phyloP scores from a whole-genome alignment of 2,329 filamentous ascomycete species.

The Aspergillus aculeatus region DNA sequence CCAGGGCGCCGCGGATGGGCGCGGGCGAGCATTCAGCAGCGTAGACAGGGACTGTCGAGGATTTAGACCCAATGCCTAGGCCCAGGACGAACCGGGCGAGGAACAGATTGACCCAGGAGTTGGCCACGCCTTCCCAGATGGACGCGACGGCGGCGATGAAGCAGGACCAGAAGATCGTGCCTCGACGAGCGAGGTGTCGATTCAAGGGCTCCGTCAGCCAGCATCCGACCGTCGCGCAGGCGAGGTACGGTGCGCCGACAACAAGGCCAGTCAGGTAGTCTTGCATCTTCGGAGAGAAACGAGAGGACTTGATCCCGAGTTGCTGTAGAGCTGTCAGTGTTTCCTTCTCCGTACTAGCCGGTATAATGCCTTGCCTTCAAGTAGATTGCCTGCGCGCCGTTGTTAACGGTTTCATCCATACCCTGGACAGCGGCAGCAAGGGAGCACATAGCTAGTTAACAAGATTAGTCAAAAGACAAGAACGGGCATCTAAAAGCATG shows the following conservation, averaged over 20 bases:
- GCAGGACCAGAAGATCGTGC: conserved; percentile 45
- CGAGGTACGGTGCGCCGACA: conserved; percentile 48
- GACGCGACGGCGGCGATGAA: conserved; percentile 44
- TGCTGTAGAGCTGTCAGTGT: not conserved
- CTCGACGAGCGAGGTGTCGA: conserved; percentile 45
- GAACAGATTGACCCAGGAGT: conserved; percentile 46
- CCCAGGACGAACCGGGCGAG: conserved; percentile 45
- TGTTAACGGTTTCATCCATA: conserved; percentile 53
- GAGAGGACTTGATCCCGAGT: conserved; percentile 16
- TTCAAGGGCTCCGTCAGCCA: conserved; percentile 52
- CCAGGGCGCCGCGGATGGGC: conserved; percentile 50
- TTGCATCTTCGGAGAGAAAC: conserved; percentile 13
- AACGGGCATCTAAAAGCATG: too few relatives aligned
- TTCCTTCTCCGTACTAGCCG: not conserved
- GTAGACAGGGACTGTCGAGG: conserved; percentile 49
- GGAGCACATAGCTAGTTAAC: conserved; percentile 46
- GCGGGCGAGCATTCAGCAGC: conserved; percentile 51
- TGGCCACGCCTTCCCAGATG: conserved; percentile 44
- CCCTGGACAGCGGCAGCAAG: conserved; percentile 56
- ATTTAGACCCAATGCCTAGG: conserved; percentile 45
- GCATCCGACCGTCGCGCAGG: conserved; percentile 46
- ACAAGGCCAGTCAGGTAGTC: conserved; percentile 44
- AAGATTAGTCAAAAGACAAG: not conserved
- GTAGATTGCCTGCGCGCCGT: conserved; percentile 45
- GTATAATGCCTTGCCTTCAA: conserved; percentile 22